Conservation (phyloP, 73 alveolate genomes). For the Paramecium caudatum region DNA sequence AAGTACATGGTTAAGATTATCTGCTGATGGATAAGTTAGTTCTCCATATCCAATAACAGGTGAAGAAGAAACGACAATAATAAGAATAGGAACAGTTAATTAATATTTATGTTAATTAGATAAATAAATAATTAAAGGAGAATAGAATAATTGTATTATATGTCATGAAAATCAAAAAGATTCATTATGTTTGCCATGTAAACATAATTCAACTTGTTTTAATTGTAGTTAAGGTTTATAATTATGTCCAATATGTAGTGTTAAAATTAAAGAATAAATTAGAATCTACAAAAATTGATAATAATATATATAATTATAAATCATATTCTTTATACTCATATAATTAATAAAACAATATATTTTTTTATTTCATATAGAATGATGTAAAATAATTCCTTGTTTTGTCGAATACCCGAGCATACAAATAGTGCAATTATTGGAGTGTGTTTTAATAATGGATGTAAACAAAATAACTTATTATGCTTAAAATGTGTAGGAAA, state of each 20-base stretch:
- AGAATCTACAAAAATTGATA: constrained; percentile 82
- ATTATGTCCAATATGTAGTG: constrained; percentile 87
- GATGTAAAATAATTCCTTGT: too few relatives aligned
- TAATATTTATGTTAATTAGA: constrained; percentile 65
- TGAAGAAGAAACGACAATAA: constrained; percentile 40
- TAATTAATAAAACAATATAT: too few relatives aligned
- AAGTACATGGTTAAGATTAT: constrained; percentile 74
- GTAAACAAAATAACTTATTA: too few relatives aligned
- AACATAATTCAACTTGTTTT: constrained; percentile 87
- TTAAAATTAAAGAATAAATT: constrained; percentile 81
- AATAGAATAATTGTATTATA: constrained; percentile 75
- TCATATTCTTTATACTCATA: too few relatives aligned
- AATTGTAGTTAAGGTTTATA: constrained; percentile 84
- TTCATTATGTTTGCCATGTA: constrained; percentile 88
- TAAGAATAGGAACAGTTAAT: constrained; percentile 72
- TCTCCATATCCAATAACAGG: background rate
- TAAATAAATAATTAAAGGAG: background rate
- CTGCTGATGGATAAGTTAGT: constrained; percentile 69
- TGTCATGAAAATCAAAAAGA: constrained; percentile 84
- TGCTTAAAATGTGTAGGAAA: too few relatives aligned
- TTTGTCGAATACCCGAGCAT: too few relatives aligned
- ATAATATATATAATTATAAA: too few relatives aligned
- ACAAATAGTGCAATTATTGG: too few relatives aligned
- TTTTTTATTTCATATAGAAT: too few relatives aligned
- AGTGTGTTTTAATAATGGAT: too few relatives aligned